These are phyloP conservation scores for Graphilbum ipis-grandicollis DNA, from an alignment of 2,329 filamentous ascomycete species.

Conservation along the genomic window DNA sequence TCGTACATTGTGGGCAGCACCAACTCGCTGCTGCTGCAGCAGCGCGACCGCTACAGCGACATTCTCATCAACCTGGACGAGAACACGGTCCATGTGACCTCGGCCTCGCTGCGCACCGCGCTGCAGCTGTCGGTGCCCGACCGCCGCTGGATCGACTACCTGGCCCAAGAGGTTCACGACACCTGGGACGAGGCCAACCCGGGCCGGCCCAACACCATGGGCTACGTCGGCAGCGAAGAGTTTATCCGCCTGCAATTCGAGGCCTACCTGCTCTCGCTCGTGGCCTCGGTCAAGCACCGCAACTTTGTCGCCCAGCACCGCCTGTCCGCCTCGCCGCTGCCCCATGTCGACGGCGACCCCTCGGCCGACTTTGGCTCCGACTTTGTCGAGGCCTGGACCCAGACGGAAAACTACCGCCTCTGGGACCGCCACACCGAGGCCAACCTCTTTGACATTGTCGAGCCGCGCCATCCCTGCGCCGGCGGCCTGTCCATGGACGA, in stretches of 20 bases:
- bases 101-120: constrained; percentile 57
- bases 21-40: constrained; percentile 82
- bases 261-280: constrained; percentile 79
- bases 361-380: constrained; percentile 66
- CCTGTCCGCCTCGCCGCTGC: constrained; percentile 22
- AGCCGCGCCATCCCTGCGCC: constrained; percentile 83
- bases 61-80: constrained; percentile 94
- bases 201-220: constrained; percentile 77
- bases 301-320: constrained; percentile 45
- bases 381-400: constrained; percentile 75
- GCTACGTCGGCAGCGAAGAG: constrained; percentile 89
- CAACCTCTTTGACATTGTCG: constrained; percentile 85
- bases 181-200: constrained; percentile 94
- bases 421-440: constrained; percentile 69
- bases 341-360: constrained; percentile 66
- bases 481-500: constrained; percentile 89
- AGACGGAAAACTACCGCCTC: constrained; percentile 79
- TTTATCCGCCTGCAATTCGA: constrained; percentile 96
- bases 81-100: constrained; percentile 67
- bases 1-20: constrained; percentile 96
- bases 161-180: constrained; percentile 84
- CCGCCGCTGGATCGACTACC: constrained; percentile 87
- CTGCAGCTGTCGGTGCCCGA: constrained; percentile 71
- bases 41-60: constrained; percentile 90
- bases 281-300: constrained; percentile 82